A percentile compares a stretch with the other conserved stretches of the same genome.
These are phyloP conservation scores for Wickerhamiella slavikovae DNA, from an alignment of 805 yeast species.

Conservation along the genomic window DNA sequence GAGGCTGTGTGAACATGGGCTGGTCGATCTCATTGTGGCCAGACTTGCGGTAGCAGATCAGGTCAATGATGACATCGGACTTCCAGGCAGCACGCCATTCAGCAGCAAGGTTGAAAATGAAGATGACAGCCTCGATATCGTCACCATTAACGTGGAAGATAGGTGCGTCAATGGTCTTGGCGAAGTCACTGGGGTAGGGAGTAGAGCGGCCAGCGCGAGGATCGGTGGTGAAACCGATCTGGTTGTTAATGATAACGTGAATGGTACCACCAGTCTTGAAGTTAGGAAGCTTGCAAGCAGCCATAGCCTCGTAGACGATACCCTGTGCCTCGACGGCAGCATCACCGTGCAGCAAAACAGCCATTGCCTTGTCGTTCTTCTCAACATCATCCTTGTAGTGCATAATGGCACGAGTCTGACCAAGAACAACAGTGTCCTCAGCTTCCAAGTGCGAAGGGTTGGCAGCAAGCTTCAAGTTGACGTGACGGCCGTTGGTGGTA, in stretches of 20 bases:
- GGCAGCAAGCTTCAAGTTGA: slow-evolving; percentile 88
- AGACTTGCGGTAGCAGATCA: slow-evolving; percentile 94
- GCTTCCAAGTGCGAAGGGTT: slow-evolving; percentile 99
- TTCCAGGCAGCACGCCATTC: slow-evolving; percentile 97
- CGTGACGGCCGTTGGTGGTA: slow-evolving; percentile 93
- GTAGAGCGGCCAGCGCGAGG: slow-evolving; percentile 96
- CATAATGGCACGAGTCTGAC: slow-evolving; percentile 91
- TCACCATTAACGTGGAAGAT: slow-evolving; percentile 98
- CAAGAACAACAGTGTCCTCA: slow-evolving; percentile 95
- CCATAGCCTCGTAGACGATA: slow-evolving; percentile 97
- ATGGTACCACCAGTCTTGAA: slow-evolving; percentile 97
- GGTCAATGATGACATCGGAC: slow-evolving; percentile 87
- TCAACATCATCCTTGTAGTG: slow-evolving; percentile 71
- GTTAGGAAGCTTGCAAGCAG: slow-evolving; percentile 78
- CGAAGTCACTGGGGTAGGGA: slow-evolving; percentile 93
- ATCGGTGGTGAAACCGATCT: slow-evolving; percentile 98
- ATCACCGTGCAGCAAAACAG: slow-evolving; percentile 92
- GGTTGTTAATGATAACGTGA: slow-evolving; percentile 91
- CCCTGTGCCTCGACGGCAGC: slow-evolving; percentile 99
- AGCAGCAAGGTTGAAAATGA: slow-evolving; percentile 88
- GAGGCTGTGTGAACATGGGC: slow-evolving; percentile 96
- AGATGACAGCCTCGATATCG: slow-evolving; percentile 84
- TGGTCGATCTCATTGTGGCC: slow-evolving; percentile 99
- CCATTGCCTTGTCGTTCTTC: slow-evolving; percentile 66
- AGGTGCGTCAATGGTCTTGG: slow-evolving; percentile 92